These are phyloP conservation scores for Colletotrichum sp. DNA, from an alignment of 2,329 filamentous ascomycete genomes.

Conservation along the genomic window DNA sequence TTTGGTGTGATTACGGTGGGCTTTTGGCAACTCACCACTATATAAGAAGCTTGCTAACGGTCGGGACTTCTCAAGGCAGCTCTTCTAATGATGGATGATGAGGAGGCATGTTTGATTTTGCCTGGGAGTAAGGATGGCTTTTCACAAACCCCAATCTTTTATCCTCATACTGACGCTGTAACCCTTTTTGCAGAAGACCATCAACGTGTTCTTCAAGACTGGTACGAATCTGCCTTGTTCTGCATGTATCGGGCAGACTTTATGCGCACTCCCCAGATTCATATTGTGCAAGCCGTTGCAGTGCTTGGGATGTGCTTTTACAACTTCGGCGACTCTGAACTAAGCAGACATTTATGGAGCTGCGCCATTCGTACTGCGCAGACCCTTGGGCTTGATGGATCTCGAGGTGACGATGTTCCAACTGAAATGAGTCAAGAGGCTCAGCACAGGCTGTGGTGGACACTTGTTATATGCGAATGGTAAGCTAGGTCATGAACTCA, in stretches of 20 bases:
- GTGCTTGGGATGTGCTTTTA: conserved; percentile 23
- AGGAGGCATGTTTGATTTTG: not conserved
- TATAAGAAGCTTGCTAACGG: not conserved
- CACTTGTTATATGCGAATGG: conserved; percentile 19
- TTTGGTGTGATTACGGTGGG: conserved; percentile 21
- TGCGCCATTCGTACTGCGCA: conserved; percentile 22
- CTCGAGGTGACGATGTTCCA: not conserved
- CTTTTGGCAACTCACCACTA: not conserved
- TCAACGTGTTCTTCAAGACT: not conserved
- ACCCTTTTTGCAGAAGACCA: not conserved
- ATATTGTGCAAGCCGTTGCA: conserved; percentile 21
- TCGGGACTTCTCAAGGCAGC: not conserved
- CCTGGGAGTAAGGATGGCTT: not conserved
- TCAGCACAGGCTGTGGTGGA: conserved; percentile 13
- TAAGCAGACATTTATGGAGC: conserved; percentile 17
- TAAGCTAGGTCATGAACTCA: not conserved
- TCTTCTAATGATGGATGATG: conserved; percentile 7
- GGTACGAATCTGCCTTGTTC: conserved; percentile 23
- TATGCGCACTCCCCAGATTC: conserved; percentile 8
- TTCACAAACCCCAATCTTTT: not conserved
- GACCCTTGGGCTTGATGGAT: conserved; percentile 3
- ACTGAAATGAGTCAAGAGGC: not conserved
- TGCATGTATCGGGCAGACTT: conserved; percentile 20
- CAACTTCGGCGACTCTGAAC: conserved; percentile 17
- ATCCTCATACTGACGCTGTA: not conserved